Base-by-base conservation (phyloP, 1,139 yeast species). In the Scheffersomyces lignicola region DNA sequence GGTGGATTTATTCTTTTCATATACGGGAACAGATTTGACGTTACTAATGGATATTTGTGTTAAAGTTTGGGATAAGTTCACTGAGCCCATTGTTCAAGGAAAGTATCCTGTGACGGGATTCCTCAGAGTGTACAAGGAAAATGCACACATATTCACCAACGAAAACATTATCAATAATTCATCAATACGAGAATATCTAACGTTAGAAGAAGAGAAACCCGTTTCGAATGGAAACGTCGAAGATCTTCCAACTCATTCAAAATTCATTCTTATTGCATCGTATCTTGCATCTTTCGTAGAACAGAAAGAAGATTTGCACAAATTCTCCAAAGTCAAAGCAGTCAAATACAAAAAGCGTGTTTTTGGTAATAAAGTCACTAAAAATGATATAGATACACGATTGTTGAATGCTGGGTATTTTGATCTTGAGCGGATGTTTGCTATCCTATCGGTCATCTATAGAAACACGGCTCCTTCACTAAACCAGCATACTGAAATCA, bases 201-300 rank as follows among this genome's bases (percentile, higher is more conserved):
- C 62, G 1, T 42, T 48, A 23, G 42, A 48, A 32, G 49, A 51
- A 11, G 65, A 58, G 33, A 40, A 40, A 20, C 43, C 48, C 7
- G 34, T 33, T 11, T 37, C 38, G 2, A 33, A 43, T 7, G 57
- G 49, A 1, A 49, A 54, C 23, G 52, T 54, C 2, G 51, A 51
- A 12, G 78, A 70, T 44, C 60, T 82, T 38, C 80, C 87, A 0
- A 51, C 57, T 9, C 69, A 73, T 37, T 73, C 86, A n/a, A 80
- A 80, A 50, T 80, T 66, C 47, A 60, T 83, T 3, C 57, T 84
- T 16, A 67, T 83, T 34, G 86, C 90, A 1, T 79, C 87, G 0
- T 84, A 80, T 48, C 61, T 84, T 36, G 89, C 90, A 0, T 81
- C 90, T 1, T 80, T 72, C 49, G 76, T 77, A 34, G 78, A 79